Evolutionary conservation across 2,329 filamentous ascomycete species (phyloP).

Genomic region (Alternaria metachromatica): DNA sequence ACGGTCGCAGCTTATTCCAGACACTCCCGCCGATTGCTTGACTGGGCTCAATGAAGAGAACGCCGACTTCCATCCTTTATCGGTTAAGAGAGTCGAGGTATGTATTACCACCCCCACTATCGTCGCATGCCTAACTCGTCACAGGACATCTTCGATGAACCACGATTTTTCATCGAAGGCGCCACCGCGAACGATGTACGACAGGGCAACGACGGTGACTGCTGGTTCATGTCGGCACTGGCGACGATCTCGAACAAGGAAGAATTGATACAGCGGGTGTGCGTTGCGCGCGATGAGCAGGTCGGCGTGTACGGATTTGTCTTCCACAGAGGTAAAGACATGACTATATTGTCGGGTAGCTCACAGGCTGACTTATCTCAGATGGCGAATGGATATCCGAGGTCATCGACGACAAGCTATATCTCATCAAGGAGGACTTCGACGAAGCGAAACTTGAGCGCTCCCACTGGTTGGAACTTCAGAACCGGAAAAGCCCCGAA

Average conservation of each 20-base stretch:
- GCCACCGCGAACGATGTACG: constrained; percentile 78
- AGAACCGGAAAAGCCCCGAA: constrained; percentile 73
- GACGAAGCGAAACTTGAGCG: constrained; percentile 76
- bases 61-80: constrained; percentile 65
- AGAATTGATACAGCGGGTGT: constrained; percentile 74
- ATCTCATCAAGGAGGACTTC: constrained; percentile 81
- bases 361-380: constrained; percentile 40
- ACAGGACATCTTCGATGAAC: constrained; percentile 80
- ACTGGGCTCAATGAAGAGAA: constrained; percentile 54
- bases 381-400: constrained; percentile 92
- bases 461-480: constrained; percentile 74
- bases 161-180: constrained; percentile 78
- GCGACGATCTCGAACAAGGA: constrained; percentile 78
- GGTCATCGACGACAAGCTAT: constrained; percentile 90
- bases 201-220: constrained; percentile 80
- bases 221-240: constrained; percentile 84
- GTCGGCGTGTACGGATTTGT: constrained; percentile 87
- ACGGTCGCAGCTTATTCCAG: constrained; percentile 40
- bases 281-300: constrained; percentile 73
- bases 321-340: constrained; percentile 68
- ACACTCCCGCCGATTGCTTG: constrained; percentile 56
- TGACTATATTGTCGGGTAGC: constrained; percentile 1
- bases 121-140: constrained; percentile 14
- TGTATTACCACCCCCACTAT: neutral
- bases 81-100: constrained; percentile 73